phyloP scores from a whole-genome alignment of 495 filamentous ascomycete genomes.

The Aspergillus affinis region DNA sequence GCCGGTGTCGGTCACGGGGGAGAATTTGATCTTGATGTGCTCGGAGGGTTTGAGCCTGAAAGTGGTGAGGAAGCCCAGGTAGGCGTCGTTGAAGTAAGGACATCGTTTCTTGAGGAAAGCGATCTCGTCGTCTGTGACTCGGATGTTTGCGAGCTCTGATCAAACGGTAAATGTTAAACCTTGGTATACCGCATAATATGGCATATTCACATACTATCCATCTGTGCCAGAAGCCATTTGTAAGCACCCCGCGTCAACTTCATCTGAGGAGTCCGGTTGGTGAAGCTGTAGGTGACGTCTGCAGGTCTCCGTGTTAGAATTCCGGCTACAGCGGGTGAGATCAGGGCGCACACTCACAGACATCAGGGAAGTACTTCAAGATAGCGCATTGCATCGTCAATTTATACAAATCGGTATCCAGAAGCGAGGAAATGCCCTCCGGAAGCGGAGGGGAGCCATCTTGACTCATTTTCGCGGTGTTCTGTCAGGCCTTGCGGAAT shows the following conservation, averaged over 20 bases:
- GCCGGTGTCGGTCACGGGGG: conserved; percentile 60
- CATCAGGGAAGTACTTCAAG: conserved; percentile 82
- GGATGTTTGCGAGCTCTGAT: conserved; percentile 74
- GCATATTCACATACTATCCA: conserved; percentile 60
- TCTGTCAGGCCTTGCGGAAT: background rate
- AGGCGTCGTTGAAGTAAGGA: conserved; percentile 73
- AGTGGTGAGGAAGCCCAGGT: conserved; percentile 74
- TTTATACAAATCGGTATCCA: conserved; percentile 98
- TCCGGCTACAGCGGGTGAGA: background rate
- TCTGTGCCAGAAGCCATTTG: conserved; percentile 80
- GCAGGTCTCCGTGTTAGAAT: conserved; percentile 20
- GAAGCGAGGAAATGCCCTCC: conserved; percentile 83
- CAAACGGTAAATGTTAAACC: background rate
- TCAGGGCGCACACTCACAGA: conserved; percentile 49
- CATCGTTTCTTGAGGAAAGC: conserved; percentile 75
- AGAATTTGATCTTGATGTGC: conserved; percentile 73
- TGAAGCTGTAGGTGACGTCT: conserved; percentile 88
- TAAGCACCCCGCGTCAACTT: conserved; percentile 81
- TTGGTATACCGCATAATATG: background rate
- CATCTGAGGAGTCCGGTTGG: conserved; percentile 92
- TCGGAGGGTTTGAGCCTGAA: conserved; percentile 79
- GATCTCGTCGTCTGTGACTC: conserved; percentile 73
- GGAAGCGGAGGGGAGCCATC: conserved; percentile 35
- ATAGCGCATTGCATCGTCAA: conserved; percentile 98
- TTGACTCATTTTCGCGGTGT: conserved; percentile 31